Evolutionary conservation across 192 early-diverging fungal species (phyloP).

Genomic region (Powellomyces hirtus): DNA sequence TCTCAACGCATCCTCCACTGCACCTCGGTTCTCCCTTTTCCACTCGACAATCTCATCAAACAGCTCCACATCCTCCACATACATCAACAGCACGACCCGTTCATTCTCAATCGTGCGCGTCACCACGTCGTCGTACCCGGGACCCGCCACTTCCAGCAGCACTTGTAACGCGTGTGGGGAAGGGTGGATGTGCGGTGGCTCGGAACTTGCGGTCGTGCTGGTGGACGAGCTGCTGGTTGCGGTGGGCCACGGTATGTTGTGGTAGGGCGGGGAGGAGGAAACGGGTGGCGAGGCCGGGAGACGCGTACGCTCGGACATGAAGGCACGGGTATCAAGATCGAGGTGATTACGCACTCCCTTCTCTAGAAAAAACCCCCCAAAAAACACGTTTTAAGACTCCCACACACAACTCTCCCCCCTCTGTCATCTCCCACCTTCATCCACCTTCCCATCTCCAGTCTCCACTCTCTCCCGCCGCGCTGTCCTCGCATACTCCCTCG

Average conservation of each 20-base stretch:
- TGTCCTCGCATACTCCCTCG: too few species aligned
- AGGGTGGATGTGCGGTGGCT: background rate
- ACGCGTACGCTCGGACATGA: background rate
- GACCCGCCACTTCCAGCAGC: background rate
- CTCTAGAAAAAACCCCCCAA: background rate
- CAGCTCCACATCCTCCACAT: conserved; percentile 16
- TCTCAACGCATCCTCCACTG: background rate
- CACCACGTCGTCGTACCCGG: conserved; percentile 11
- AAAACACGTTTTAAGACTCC: too few species aligned
- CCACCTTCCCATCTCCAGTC: too few species aligned
- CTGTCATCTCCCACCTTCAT: too few species aligned
- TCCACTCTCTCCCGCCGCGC: too few species aligned
- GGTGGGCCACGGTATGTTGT: background rate
- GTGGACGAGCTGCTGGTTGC: background rate
- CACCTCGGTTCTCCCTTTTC: conserved; percentile 2
- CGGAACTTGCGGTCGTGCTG: background rate
- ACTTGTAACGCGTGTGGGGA: background rate
- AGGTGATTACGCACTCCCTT: too few species aligned
- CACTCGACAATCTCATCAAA: conserved; percentile 19
- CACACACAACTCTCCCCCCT: too few species aligned
- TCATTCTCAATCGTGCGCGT: background rate
- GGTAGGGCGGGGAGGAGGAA: too few species aligned
- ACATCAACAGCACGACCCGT: conserved; percentile 12
- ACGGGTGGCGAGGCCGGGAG: background rate
- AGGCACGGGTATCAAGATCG: too few species aligned